phyloP scores from a whole-genome alignment of 1,284 basidiomycete genomes.

The Mycosarcoma mackinlayi region DNA sequence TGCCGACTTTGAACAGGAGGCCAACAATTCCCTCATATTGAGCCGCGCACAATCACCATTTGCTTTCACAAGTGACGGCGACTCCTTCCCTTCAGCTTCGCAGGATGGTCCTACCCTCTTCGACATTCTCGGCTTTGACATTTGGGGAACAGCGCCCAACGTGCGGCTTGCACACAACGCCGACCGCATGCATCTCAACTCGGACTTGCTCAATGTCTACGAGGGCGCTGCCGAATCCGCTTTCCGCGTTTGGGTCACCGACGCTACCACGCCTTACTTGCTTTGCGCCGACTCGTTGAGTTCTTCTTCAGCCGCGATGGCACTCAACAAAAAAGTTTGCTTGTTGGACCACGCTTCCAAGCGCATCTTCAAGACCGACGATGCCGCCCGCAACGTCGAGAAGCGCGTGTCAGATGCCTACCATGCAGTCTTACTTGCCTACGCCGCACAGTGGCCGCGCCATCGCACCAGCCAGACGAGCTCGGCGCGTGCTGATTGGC shows the following conservation, averaged over 20 bases:
- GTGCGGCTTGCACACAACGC: conserved; percentile 24
- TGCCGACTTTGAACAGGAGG: conserved; percentile 9
- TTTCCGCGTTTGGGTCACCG: conserved; percentile 38
- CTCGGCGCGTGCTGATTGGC: conserved; percentile 6
- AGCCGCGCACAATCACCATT: conserved; percentile 42
- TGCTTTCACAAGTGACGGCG: conserved; percentile 5
- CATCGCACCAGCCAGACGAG: conserved; percentile 15
- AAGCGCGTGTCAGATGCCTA: conserved; percentile 39
- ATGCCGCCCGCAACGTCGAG: conserved; percentile 28
- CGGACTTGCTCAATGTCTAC: conserved; percentile 37
- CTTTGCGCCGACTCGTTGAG: conserved; percentile 17
- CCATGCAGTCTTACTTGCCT: conserved; percentile 38
- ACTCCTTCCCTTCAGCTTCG: conserved; percentile 1
- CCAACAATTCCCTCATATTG: conserved; percentile 13
- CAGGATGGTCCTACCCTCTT: conserved; percentile 14
- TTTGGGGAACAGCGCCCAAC: conserved; percentile 34
- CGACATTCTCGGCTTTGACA: conserved; percentile 40
- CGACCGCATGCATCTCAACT: conserved; percentile 33
- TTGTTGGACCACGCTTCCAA: conserved; percentile 34
- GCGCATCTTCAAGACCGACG: conserved; percentile 34
- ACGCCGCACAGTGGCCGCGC: conserved; percentile 41
- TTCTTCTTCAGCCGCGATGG: conserved; percentile 16
- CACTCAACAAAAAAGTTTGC: conserved; percentile 42
- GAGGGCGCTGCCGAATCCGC: conserved; percentile 41
- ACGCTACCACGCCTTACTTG: conserved; percentile 37